Evolutionary conservation across 305 asterid species (phyloP).

Genomic region (Salvia sclarea): DNA sequence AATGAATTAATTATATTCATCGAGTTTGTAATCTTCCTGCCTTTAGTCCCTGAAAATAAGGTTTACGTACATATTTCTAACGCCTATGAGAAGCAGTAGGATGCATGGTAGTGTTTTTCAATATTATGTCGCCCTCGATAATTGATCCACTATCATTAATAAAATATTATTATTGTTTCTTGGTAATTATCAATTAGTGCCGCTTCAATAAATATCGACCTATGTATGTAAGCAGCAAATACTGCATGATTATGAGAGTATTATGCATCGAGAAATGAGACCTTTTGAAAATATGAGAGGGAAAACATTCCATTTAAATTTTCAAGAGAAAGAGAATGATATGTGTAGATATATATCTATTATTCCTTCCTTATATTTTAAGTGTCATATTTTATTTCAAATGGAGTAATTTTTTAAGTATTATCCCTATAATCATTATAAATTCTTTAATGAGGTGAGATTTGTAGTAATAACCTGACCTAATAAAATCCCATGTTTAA

Average conservation of each 20-base stretch:
- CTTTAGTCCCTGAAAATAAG: slow-evolving; percentile 33
- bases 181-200: neutral
- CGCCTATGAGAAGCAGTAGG: neutral
- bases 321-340: slow-evolving; percentile 3
- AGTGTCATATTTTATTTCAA: too few species aligned
- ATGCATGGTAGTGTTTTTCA: neutral
- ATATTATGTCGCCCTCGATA: slow-evolving; percentile 5
- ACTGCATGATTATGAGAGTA: slow-evolving; percentile 20
- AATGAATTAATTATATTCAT: slow-evolving; percentile 15
- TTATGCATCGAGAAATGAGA: slow-evolving; percentile 15
- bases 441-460: too few species aligned
- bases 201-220: too few species aligned
- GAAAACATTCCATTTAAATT: slow-evolving; percentile 27
- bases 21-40: slow-evolving; percentile 27
- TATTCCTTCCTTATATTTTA: too few species aligned
- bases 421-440: too few species aligned
- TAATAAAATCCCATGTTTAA: too few species aligned
- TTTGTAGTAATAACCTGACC: too few species aligned
- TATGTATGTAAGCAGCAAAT: too few species aligned
- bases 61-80: neutral
- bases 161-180: neutral
- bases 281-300: slow-evolving; percentile 14
- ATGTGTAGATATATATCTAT: too few species aligned
- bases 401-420: too few species aligned
- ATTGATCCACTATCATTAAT: neutral